Percentiles rank a stretch among this genome's conserved stretches.
phyloP scores from a whole-genome alignment of 1,139 yeast genomes.

The Yamadazyma friedrichii region DNA sequence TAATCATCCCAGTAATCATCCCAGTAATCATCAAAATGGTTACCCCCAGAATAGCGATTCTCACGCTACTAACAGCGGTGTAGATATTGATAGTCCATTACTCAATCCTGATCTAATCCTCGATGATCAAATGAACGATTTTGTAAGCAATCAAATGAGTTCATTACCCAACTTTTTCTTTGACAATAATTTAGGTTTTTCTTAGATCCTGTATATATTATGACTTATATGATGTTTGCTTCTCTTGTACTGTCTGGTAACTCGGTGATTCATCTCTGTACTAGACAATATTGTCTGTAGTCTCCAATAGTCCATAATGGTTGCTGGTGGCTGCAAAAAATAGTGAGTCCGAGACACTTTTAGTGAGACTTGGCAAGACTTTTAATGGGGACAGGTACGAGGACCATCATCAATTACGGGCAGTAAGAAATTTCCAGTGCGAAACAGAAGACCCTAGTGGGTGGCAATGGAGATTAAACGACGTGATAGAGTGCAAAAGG shows the following conservation, averaged over 20 bases:
- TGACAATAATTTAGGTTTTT: conserved; percentile 35
- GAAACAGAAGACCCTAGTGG: neutral
- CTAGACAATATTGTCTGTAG: too few relatives aligned
- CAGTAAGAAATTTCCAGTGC: neutral
- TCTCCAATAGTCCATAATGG: too few relatives aligned
- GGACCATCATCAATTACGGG: neutral
- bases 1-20: neutral
- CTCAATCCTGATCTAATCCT: conserved; percentile 10
- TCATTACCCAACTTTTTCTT: conserved; percentile 40
- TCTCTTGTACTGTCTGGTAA: neutral
- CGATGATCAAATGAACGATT: conserved; percentile 13
- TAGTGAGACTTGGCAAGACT: too few relatives aligned
- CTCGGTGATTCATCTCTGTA: too few relatives aligned
- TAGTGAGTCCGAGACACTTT: too few relatives aligned
- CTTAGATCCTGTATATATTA: conserved; percentile 1
- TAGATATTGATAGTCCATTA: neutral
- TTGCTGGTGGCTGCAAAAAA: neutral
- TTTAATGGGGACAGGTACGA: neutral
- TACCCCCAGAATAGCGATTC: neutral
- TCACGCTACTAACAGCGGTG: too few relatives aligned
- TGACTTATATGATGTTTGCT: neutral
- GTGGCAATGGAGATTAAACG: conserved; percentile 9
- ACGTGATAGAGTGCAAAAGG: conserved; percentile 36
- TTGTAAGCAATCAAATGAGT: conserved; percentile 15
- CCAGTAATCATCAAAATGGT: neutral